Evolutionary conservation across 192 early-diverging fungal genomes (phyloP), one percentile per base, ranked within the genome.

Genomic region (Chytriomyces confervae): DNA sequence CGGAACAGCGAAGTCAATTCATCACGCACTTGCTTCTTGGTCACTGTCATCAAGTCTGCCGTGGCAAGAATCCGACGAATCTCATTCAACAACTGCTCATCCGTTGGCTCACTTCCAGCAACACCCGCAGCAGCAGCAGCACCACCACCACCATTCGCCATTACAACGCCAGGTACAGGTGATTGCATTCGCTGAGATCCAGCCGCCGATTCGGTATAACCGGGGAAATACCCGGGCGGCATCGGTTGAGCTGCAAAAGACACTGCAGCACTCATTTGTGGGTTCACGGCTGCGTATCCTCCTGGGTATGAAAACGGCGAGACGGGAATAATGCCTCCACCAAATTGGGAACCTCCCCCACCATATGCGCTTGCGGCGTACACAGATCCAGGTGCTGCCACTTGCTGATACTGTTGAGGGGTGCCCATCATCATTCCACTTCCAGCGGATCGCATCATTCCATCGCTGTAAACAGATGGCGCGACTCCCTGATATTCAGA

Each of bases 31-130:
- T 89, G 85, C 84, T 98, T 98, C 89, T 99, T 98, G 57, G 98
- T 99, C 63, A 99, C 93, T n/a, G 92, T 94, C 97, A 97, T 98
- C 69, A 99, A 82, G 77, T 99, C 93, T 8, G 94, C 95, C 0
- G 93, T 93, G 13, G 91, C 81, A 24, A 99, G 88, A 45, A 97
- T 80, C 20, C 79, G 64, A 24, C 84, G 62, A 67, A 94, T 76
- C 80, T 85, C 85, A 50, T 79, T 63, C 75, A 86, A 72, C 18
- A 86, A 50, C 64, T 82, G 84, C 23, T 87, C 86, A 69, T 87
- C 83, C 27, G 71, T 75, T 53, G 78, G 78, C 13, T 57, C 66
- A 9, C 29, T 47, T 9, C 57, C 79, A 7, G 62, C 20, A 16
- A 23, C 57, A 46, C 7, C 16, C 9, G 63, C 61, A 29, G 69